Conservation (phyloP, 2,329 filamentous ascomycete genomes). For the Aspergillus alliaceus region DNA sequence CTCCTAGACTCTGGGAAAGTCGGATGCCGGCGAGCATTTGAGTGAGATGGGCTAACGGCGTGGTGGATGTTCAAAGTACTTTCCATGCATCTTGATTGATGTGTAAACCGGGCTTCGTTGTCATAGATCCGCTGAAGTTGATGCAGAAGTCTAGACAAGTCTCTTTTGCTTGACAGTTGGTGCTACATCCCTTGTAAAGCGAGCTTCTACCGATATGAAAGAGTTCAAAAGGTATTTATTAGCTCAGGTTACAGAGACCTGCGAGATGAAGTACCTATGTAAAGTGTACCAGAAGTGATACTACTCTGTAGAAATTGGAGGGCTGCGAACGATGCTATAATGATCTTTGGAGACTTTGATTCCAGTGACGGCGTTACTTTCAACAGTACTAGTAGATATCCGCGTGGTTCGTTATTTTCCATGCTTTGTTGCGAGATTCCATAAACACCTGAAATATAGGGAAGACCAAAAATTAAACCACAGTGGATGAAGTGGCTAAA, state of each 20-base stretch:
- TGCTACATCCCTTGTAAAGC: too few species aligned
- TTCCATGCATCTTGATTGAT: neutral
- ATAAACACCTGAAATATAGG: neutral
- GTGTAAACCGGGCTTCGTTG: neutral
- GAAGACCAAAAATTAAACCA: conserved; percentile 16
- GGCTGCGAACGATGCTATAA: neutral
- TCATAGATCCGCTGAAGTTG: neutral
- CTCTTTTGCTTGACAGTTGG: too few species aligned
- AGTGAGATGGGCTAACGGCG: neutral
- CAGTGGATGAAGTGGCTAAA: conserved; percentile 8
- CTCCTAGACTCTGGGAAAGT: neutral
- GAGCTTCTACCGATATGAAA: neutral
- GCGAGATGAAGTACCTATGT: neutral
- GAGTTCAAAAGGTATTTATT: neutral
- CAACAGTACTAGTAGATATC: neutral
- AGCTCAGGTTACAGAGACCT: neutral
- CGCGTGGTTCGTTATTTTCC: neutral
- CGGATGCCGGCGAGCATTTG: neutral
- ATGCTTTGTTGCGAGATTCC: neutral
- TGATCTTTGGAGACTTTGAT: neutral
- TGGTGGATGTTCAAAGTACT: neutral
- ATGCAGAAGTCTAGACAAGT: too few species aligned
- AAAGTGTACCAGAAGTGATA: neutral
- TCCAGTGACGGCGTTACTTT: too few species aligned
- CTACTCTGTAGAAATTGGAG: neutral